phyloP scores from a whole-genome alignment of 495 filamentous ascomycete genomes.

The Aeminium ludgeri region DNA sequence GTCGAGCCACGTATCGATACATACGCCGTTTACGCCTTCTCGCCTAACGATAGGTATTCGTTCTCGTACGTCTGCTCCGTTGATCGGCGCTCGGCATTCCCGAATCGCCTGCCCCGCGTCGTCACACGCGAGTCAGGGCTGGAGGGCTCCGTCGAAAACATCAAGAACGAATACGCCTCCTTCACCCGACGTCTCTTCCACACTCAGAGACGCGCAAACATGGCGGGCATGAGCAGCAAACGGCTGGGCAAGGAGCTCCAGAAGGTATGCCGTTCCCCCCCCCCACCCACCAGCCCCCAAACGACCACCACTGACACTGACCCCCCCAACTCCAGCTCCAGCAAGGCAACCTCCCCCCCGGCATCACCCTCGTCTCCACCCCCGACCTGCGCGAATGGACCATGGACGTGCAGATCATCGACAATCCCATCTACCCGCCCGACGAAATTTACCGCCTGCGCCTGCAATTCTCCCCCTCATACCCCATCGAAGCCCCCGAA shows the following conservation, averaged over 20 bases:
- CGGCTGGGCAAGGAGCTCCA: slow-evolving; percentile 13
- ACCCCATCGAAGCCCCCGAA: slow-evolving; percentile 93
- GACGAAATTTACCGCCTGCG: slow-evolving; percentile 69
- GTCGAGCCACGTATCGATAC: too few relatives aligned
- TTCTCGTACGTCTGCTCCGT: too few relatives aligned
- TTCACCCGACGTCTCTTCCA: too few relatives aligned
- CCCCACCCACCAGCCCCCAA: background rate
- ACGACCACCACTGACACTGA: background rate
- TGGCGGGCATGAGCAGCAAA: slow-evolving; percentile 15
- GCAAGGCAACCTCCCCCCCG: slow-evolving; percentile 28
- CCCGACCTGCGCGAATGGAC: slow-evolving; percentile 80
- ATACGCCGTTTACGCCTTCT: too few relatives aligned
- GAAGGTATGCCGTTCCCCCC: slow-evolving; percentile 5
- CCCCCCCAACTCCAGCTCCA: slow-evolving; percentile 6
- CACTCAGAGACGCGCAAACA: too few relatives aligned
- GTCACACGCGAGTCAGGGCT: too few relatives aligned
- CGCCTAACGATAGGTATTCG: too few relatives aligned
- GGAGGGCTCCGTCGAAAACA: too few relatives aligned
- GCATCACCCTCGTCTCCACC: slow-evolving; percentile 63
- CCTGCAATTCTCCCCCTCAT: slow-evolving; percentile 65
- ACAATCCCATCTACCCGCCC: slow-evolving; percentile 71
- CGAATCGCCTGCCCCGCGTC: too few relatives aligned
- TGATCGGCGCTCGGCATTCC: too few relatives aligned
- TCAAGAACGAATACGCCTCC: too few relatives aligned
- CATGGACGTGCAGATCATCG: slow-evolving; percentile 77